Evolutionary conservation across 1,284 basidiomycete genomes (phyloP), one percentile per base, ranked within the genome.

Genomic region (Ceratorhiza oryzae-sativae): DNA sequence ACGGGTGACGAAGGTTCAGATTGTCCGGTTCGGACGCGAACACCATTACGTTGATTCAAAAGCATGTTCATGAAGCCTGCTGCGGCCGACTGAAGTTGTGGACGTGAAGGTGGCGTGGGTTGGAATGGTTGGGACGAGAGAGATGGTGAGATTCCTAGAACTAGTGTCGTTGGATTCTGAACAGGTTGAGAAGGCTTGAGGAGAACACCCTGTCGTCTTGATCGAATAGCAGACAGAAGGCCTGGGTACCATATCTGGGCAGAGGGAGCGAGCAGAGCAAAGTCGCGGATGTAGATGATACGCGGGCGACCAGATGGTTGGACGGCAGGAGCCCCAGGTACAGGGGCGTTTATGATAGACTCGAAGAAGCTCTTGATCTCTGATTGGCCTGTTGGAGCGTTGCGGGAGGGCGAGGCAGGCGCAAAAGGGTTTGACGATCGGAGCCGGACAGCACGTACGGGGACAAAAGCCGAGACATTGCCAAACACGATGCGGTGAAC

Each of bases 251-350:
- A 95, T 0, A 84, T 81, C 1, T 88, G 83, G 8, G 91, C 88
- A 4, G 90, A 88, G 3, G 88, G 80, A 0, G 91, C 87, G 70
- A 96, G 86, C 0, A 88, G 90, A 4, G 88, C 84, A 74, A 91
- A 92, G 77, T 94, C 91, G 71, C 92, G 90, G 65, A 96, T 84
- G 76, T 94, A 92, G 61, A 96, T 85, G 9, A 96, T 85, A n/a
- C 93, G 88, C 10, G 91, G 89, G 71, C 84, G 82, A 67, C 76
- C 76, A 56, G 77, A 74, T 34, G 15, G 27, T 32, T 30, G 72
- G 30, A 34, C 30, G 5, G 42, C 46, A 27, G 60, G 32, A 15
- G 68, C 32, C 3, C 65, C 13, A 5, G 73, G 70, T 9, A 71
- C 60, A 25, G 71, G 73, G 45, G 87, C 79, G 75, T 93, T 92